phyloP scores from a whole-genome alignment of 345 rosid genomes.

The Combretum micranthum region DNA sequence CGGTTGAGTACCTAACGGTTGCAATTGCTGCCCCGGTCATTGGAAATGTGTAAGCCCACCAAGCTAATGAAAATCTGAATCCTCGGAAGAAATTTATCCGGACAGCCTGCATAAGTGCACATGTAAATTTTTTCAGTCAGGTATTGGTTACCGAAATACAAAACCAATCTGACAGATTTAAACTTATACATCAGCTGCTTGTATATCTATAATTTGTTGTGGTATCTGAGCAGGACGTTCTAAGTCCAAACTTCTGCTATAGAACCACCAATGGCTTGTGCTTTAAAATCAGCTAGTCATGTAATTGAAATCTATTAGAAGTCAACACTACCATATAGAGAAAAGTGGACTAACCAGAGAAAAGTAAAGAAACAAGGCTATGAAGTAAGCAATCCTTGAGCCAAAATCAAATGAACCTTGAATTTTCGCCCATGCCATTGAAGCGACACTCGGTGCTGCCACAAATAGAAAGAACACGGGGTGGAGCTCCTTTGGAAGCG shows the following conservation, averaged over 20 bases:
- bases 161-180: not conserved
- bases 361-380: slow-evolving; percentile 77
- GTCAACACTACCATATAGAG: not conserved
- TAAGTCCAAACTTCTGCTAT: no score
- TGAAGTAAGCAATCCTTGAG: slow-evolving; percentile 75
- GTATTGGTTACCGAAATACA: not conserved
- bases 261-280: no score
- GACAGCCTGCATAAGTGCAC: slow-evolving; percentile 46
- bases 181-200: not conserved
- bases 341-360: slow-evolving; percentile 45
- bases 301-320: not conserved
- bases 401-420: slow-evolving; percentile 67
- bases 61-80: slow-evolving; percentile 76
- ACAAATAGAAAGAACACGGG: slow-evolving; percentile 93
- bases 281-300: no score
- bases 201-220: no score
- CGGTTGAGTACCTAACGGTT: slow-evolving; percentile 13
- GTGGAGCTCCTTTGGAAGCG: slow-evolving; percentile 89
- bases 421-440: slow-evolving; percentile 82
- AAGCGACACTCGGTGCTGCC: slow-evolving; percentile 84
- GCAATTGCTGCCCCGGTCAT: slow-evolving; percentile 27
- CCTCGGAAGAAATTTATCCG: slow-evolving; percentile 74
- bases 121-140: not conserved
- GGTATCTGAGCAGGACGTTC: no score
- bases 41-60: slow-evolving; percentile 97